Evolutionary conservation across 805 yeast species (phyloP).

Genomic region (Spathaspora boniae): DNA sequence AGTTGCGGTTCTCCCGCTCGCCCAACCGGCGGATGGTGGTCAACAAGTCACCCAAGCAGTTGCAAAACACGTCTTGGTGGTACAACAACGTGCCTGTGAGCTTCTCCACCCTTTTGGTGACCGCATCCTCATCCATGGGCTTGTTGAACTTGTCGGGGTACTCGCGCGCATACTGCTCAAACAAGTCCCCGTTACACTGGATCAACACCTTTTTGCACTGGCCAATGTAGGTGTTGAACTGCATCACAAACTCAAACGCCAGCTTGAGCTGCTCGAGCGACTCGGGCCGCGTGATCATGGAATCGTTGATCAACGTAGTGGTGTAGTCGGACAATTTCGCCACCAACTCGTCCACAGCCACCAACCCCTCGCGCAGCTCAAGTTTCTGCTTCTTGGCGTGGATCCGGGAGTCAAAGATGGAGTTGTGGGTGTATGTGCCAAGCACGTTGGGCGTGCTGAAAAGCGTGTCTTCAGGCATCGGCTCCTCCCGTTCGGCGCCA

Average conservation of each 20-base stretch:
- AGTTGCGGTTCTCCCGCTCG: slow-evolving; percentile 46
- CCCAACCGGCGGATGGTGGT: slow-evolving; percentile 46
- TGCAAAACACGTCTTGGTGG: slow-evolving; percentile 43
- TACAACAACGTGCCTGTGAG: slow-evolving; percentile 39
- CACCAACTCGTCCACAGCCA: slow-evolving; percentile 16
- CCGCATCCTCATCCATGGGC: slow-evolving; percentile 36
- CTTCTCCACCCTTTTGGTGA: slow-evolving; percentile 37
- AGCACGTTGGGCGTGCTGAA: slow-evolving; percentile 10
- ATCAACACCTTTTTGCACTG: slow-evolving; percentile 56
- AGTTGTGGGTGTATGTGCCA: too few species aligned
- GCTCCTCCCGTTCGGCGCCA: not conserved
- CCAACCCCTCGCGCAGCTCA: slow-evolving; percentile 1
- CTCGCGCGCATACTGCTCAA: slow-evolving; percentile 29
- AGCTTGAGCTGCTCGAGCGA: slow-evolving; percentile 45
- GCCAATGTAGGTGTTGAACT: slow-evolving; percentile 46
- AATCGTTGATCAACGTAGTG: slow-evolving; percentile 61
- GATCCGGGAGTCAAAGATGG: slow-evolving; percentile 17
- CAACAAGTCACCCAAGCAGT: slow-evolving; percentile 43
- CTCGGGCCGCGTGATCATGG: slow-evolving; percentile 59
- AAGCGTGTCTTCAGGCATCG: slow-evolving; percentile 10
- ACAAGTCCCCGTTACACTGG: slow-evolving; percentile 45
- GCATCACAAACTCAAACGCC: slow-evolving; percentile 45
- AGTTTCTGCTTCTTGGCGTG: slow-evolving; percentile 4
- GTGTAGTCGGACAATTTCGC: slow-evolving; percentile 48
- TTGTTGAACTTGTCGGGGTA: slow-evolving; percentile 39